Base-by-base conservation (phyloP, 2,329 filamentous ascomycete species). In the Beauveria brongniartii region DNA sequence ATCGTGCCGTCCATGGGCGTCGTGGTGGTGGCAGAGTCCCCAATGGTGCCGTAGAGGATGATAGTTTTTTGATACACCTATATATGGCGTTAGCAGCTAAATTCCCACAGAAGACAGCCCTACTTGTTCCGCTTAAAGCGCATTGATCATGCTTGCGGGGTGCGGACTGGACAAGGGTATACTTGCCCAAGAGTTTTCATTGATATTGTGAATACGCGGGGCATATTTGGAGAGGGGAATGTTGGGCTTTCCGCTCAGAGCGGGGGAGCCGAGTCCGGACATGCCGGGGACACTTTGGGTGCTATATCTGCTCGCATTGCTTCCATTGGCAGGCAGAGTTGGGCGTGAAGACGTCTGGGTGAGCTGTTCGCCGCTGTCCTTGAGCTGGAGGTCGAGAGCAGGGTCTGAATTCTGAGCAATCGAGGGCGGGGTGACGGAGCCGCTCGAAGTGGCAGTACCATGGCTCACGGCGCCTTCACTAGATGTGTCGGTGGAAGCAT, bases 51-150 rank as follows among this genome's bases (percentile, higher is more conserved):
- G 68, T 88, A 85, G 52, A 97, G 80, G 26, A 94, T 82, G 22
- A 97, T 80, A 9, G 95, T 83, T 72, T 96, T 97, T 78, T 97
- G 92, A 70, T 96, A 91, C 22, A 95, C 91, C 91, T 96, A 66
- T 43, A 61, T 55, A 48, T 61, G 61, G 37, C 62, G 54, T 57
- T 57, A 50, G 50, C 55, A 40, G 26, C n/a, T 16, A 47, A 14
- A n/a, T 9, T 16, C 5, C 18, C 48, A 22, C n/a, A 28, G 2
- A 22, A 44, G 22, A 37, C 3, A 30, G 34, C 51, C 53, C 30
- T 61, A 57, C 6, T 20, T 20, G 18, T 2, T 37, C 30, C n/a
- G 26, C 22, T 22, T 47, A 26, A 16, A 28, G 28, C 28, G 55
- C 20, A 50, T 41, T 8, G 16, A 5, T 12, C 8, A 26, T 50